A percentile compares a stretch with the other conserved stretches of the same genome.
Evolutionary conservation across 176 grass and related monocot species (phyloP).

Genomic region (Microstegium vimineum): DNA sequence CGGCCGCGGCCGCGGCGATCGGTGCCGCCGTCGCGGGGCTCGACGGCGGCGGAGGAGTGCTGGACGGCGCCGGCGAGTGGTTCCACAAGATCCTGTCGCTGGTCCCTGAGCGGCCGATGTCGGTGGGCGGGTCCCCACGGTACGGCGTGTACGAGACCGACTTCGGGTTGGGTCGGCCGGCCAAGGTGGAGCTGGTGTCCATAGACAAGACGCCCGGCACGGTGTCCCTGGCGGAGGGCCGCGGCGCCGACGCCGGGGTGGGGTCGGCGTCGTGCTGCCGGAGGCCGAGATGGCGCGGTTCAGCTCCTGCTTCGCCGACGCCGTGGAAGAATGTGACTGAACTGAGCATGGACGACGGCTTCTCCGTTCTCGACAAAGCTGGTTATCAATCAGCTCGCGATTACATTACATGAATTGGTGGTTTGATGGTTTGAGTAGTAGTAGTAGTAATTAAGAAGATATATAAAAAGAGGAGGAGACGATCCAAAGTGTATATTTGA

Average conservation of each 20-base stretch:
- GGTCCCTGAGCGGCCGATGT: slow-evolving; percentile 72
- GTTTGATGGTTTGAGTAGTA: too few relatives aligned
- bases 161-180: slow-evolving; percentile 63
- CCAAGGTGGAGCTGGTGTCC: slow-evolving; percentile 80
- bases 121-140: slow-evolving; percentile 77
- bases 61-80: slow-evolving; percentile 76
- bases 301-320: slow-evolving; percentile 39
- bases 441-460: background rate
- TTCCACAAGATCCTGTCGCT: slow-evolving; percentile 76
- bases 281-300: slow-evolving; percentile 68
- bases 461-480: background rate
- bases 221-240: slow-evolving; percentile 69
- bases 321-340: slow-evolving; percentile 26
- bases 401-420: background rate
- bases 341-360: background rate
- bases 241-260: slow-evolving; percentile 53
- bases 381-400: background rate
- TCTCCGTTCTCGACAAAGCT: background rate
- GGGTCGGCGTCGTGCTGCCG: slow-evolving; percentile 78
- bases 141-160: slow-evolving; percentile 77
- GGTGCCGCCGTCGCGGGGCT: slow-evolving; percentile 54
- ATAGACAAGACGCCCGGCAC: slow-evolving; percentile 95
- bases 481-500: slow-evolving; percentile 14
- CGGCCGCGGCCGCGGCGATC: slow-evolving; percentile 53
- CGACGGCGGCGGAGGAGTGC: slow-evolving; percentile 62